Evolutionary conservation across 2,329 filamentous ascomycete species (phyloP), one percentile per base, ranked within the genome.

Genomic region (Colletotrichum noveboracense): DNA sequence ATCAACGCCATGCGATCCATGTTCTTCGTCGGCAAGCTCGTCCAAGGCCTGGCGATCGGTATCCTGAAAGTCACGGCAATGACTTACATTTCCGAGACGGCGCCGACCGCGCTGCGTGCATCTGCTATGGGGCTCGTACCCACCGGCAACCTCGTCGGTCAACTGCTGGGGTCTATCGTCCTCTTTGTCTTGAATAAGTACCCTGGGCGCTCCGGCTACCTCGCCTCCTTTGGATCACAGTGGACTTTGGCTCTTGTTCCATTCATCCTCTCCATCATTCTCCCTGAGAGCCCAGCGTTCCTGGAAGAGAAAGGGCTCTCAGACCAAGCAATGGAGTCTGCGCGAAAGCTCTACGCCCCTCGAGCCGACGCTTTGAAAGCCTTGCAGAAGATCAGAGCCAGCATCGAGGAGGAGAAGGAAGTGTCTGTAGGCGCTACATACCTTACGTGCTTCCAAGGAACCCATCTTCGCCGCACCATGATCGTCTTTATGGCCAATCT

Each of bases 381-480:
- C 0, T 21, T 82, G 6, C 74, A 78, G 3, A 79, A 71, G 7
- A 78, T 82, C 0, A 67, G 79, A 4, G 58, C 71, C 1, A 74
- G 85, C 13, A 89, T 90, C 70, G 83, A 87, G 21, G 86, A 88
- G 75, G 84, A 87, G 70, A 82, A 85, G 7, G 79, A 79, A 4
- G 79, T 80, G 3, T 73, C 80, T 5, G 79, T 79, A 3, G 77
- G 80, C 1, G 79, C 77, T 3, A 84, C 84, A 0, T 89, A 88
- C 61, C 30, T 78, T 12, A 85, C 87, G 75, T 88, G 86, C 78
- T 89, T 89, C 79, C 82, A 81, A 10, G 83, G 83, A 6, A 80
- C 81, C 1, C 85, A 90, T 64, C 80, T 85, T 2, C 82, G 86
- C 3, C 78, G 87, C 18, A 86, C 86, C 0, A 78, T 84, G 34